Conservation (phyloP, 140 eudicot species). For the Ambrosia hybrid region DNA sequence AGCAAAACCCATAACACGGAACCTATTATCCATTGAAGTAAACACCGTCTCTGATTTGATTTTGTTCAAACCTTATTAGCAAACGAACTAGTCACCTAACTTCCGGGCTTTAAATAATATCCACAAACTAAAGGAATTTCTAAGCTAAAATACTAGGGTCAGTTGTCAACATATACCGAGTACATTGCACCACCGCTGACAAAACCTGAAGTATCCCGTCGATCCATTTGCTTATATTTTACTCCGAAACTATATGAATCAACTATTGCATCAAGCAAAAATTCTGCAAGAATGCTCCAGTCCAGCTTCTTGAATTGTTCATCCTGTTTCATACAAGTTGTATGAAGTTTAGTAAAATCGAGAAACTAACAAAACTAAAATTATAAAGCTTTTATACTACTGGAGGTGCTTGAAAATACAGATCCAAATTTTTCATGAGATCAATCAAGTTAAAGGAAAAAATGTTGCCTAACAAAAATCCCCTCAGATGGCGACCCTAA, state of each 20-base stretch:
- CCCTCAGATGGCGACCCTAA: no score
- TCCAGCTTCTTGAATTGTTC: conserved; percentile 33
- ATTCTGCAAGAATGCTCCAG: conserved; percentile 28
- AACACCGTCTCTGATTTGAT: conserved; percentile 40
- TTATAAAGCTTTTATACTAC: conserved; percentile 1
- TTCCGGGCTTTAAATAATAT: conserved; percentile 46
- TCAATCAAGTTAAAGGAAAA: background rate
- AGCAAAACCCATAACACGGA: conserved; percentile 54
- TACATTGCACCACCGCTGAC: conserved; percentile 85
- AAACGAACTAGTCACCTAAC: conserved; percentile 61
- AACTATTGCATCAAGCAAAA: conserved; percentile 28
- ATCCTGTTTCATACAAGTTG: conserved; percentile 53
- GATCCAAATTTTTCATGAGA: background rate
- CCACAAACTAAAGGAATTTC: conserved; percentile 34
- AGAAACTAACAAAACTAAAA: conserved; percentile 12
- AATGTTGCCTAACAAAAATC: no score
- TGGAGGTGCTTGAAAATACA: background rate
- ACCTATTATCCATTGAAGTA: conserved; percentile 72
- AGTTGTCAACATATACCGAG: conserved; percentile 48
- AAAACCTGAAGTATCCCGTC: conserved; percentile 97
- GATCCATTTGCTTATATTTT: conserved; percentile 68
- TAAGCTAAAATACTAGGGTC: conserved; percentile 46
- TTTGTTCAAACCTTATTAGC: conserved; percentile 45
- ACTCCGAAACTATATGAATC: conserved; percentile 29
- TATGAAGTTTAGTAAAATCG: background rate